A percentile compares a stretch with the other conserved stretches of the same genome.
Conservation (phyloP, 345 rosid genomes). For the Hibiscus mutabilis region DNA sequence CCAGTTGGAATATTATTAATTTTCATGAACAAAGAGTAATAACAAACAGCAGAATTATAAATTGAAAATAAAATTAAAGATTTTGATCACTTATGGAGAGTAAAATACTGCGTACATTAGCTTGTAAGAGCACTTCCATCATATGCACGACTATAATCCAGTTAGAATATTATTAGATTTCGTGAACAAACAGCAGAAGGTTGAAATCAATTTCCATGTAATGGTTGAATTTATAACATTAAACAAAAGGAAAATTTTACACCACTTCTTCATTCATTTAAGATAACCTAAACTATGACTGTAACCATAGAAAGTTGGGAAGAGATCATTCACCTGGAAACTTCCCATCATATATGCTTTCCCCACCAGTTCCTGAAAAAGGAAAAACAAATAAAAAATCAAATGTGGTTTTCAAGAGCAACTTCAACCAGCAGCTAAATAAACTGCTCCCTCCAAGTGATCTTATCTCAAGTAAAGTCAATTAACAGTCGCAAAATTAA, state of each 20-base stretch:
- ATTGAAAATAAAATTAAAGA: neutral
- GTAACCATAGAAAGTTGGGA: neutral
- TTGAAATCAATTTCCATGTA: neutral
- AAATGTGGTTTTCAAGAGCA: neutral
- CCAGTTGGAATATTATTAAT: neutral
- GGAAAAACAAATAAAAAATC: neutral
- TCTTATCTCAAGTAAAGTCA: neutral
- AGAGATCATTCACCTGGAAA: conserved; percentile 68
- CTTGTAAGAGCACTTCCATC: neutral
- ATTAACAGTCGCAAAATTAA: neutral
- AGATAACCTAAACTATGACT: neutral
- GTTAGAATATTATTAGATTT: neutral
- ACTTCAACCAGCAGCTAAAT: neutral
- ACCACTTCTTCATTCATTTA: neutral
- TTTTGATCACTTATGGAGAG: neutral
- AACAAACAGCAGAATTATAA: neutral
- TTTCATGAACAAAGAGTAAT: neutral
- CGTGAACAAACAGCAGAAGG: neutral
- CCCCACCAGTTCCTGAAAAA: conserved; percentile 77
- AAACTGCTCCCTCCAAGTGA: neutral
- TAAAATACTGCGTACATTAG: neutral
- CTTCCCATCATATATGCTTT: conserved; percentile 74
- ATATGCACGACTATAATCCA: neutral
- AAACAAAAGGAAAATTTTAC: neutral
- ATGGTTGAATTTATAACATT: neutral